Conservation (phyloP, 192 early-diverging fungal species). For the Backusella circina region DNA sequence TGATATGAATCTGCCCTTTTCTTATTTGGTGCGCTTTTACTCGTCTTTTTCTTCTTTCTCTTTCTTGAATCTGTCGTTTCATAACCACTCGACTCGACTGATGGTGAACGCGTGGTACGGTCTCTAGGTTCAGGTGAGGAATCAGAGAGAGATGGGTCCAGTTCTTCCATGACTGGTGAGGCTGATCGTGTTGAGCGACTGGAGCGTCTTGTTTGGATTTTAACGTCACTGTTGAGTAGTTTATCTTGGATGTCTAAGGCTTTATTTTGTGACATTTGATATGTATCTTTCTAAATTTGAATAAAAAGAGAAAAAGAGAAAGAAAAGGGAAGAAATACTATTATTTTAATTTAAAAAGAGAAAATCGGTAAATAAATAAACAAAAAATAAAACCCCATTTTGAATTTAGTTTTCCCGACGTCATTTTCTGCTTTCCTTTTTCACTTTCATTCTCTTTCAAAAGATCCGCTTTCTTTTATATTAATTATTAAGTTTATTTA, state of each 20-base stretch:
- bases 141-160: neutral
- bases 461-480: too few relatives aligned
- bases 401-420: neutral
- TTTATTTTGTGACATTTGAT: neutral
- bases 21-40: neutral
- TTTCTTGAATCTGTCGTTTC: neutral
- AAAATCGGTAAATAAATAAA: neutral
- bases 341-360: neutral
- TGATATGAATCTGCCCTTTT: conserved; percentile 10
- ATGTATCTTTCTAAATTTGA: neutral
- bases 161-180: conserved; percentile 9
- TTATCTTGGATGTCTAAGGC: neutral
- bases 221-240: neutral
- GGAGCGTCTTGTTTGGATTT: conserved; percentile 3
- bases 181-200: conserved; percentile 16
- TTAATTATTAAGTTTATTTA: neutral
- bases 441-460: too few relatives aligned
- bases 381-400: neutral
- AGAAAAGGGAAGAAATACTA: neutral
- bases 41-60: conserved; percentile 1
- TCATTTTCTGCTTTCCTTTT: neutral
- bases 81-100: conserved; percentile 13
- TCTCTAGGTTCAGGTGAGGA: conserved; percentile 7
- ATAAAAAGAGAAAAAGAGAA: neutral
- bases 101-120: conserved; percentile 19